phyloP scores from a whole-genome alignment of 2,329 filamentous ascomycete species.

The Paramyrothecium sp. region DNA sequence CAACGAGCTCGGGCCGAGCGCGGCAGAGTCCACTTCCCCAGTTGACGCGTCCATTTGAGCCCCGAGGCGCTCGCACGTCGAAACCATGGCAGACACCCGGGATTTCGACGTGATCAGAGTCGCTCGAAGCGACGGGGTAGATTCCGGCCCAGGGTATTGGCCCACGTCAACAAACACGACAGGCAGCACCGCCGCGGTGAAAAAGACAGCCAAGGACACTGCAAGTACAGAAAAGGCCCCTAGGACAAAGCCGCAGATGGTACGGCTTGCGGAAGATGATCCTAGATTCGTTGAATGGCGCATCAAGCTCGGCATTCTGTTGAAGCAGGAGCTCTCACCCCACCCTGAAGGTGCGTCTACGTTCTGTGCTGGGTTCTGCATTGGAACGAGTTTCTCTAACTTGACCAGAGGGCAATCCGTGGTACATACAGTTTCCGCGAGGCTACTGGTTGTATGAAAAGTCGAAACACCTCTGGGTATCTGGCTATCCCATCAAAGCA shows the following conservation, averaged over 20 bases:
- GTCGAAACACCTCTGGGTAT: constrained; percentile 48
- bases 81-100: constrained; percentile 33
- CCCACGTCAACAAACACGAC: constrained; percentile 23
- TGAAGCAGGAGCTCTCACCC: constrained; percentile 43
- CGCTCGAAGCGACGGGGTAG: constrained; percentile 43
- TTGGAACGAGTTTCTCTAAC: too few species aligned
- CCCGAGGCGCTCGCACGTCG: too few species aligned
- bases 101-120: constrained; percentile 41
- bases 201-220: constrained; percentile 35
- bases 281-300: constrained; percentile 43
- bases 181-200: constrained; percentile 20
- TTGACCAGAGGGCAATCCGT: constrained; percentile 37
- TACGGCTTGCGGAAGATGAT: constrained; percentile 39
- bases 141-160: constrained; percentile 45
- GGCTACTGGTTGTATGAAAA: constrained; percentile 48
- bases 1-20: too few species aligned
- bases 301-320: constrained; percentile 42
- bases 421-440: constrained; percentile 42
- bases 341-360: constrained; percentile 29
- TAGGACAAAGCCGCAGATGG: constrained; percentile 41
- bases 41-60: too few species aligned
- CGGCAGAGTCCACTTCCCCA: too few species aligned
- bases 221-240: constrained; percentile 29
- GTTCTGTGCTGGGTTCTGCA: neutral
- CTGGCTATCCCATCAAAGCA: constrained; percentile 45